These are phyloP conservation scores for Puccinia sorghi DNA, from an alignment of 1,284 basidiomycete species.

Conservation along the genomic window DNA sequence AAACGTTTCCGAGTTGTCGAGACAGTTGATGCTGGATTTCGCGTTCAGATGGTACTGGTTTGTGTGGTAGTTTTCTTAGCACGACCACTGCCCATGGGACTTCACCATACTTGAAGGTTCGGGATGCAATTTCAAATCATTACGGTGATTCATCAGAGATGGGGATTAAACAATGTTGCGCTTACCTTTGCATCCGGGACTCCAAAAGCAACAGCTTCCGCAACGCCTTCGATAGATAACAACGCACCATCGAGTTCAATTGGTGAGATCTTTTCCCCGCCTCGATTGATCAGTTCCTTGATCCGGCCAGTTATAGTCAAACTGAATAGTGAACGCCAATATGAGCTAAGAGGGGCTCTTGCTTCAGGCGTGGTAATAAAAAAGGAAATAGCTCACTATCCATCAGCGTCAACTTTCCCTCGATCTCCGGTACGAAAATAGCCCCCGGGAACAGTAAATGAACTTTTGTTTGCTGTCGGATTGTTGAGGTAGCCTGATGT, in stretches of 20 bases:
- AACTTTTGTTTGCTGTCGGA: conserved; percentile 59
- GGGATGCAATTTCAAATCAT: conserved; percentile 17
- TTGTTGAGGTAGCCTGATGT: conserved; percentile 62
- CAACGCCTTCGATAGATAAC: conserved; percentile 61
- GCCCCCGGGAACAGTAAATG: conserved; percentile 59
- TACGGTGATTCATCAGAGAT: background rate
- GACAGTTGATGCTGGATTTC: conserved; percentile 55
- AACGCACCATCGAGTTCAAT: conserved; percentile 66
- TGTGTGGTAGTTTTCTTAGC: conserved; percentile 52
- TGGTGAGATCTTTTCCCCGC: conserved; percentile 70
- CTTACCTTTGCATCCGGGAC: conserved; percentile 58
- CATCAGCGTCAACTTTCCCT: conserved; percentile 66
- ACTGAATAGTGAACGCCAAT: conserved; percentile 3
- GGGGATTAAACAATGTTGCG: background rate
- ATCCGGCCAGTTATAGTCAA: conserved; percentile 56
- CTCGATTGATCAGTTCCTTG: conserved; percentile 60
- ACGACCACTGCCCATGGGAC: conserved; percentile 59
- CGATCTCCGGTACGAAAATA: conserved; percentile 68
- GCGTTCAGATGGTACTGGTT: conserved; percentile 53
- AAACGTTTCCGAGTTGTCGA: conserved; percentile 54
- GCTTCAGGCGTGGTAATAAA: background rate
- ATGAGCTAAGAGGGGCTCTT: conserved; percentile 63
- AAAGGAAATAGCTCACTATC: conserved; percentile 57
- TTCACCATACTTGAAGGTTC: conserved; percentile 54
- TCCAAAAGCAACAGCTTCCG: conserved; percentile 62